Evolutionary conservation across 129 eudicot species (phyloP), one percentile per base, ranked within the genome.

Genomic region (Sambucus nigra): DNA sequence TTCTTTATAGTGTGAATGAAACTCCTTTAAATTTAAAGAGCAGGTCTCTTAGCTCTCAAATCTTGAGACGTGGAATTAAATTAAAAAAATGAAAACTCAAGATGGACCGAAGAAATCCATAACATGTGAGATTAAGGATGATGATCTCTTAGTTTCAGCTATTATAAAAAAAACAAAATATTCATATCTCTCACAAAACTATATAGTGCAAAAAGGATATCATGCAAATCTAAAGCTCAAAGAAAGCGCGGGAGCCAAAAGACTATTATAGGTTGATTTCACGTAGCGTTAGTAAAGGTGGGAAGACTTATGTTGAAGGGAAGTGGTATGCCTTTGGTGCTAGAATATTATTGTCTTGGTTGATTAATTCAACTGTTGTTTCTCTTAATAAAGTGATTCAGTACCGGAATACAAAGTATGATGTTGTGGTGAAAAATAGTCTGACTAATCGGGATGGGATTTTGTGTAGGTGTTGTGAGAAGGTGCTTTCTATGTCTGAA

Each of bases 91-190:
- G 2, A 8, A 8, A 35, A 35, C 4, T 1, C 42, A 35, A 1
- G 42, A 35, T 35, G 42, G 63, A 64, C 65, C 66, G 65, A 70
- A 67, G 73, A 81, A 62, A 64, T 48, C 73, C 24, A 61, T n/a
- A 57, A 61, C 52, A 16, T 67, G 74, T 50, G 70, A 67, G 25
- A 74, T 73, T 53, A 64, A 75, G 18, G 99, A 91, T 51, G 86
- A 82, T 53, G 95, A 91, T 63, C 83, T 91, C 50, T 68, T 91
- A 62, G 80, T 91, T 60, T 82, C 99, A 14, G 95, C 95, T 24
- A 72, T 91, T 11, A 58, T 86, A 39, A 80, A 68, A n/a, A n/a
- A 66, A 85, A 55, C 54, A 80, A 76, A 57, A 59, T 55, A 28
- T 61, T 57, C 57, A 15, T 13, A 42, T 42, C 48, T 42, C 18